A percentile compares a stretch with the other conserved stretches of the same genome.
These are phyloP conservation scores for Pulveroboletus sp. DNA, from an alignment of 768 basidiomycete genomes.

Conservation along the genomic window DNA sequence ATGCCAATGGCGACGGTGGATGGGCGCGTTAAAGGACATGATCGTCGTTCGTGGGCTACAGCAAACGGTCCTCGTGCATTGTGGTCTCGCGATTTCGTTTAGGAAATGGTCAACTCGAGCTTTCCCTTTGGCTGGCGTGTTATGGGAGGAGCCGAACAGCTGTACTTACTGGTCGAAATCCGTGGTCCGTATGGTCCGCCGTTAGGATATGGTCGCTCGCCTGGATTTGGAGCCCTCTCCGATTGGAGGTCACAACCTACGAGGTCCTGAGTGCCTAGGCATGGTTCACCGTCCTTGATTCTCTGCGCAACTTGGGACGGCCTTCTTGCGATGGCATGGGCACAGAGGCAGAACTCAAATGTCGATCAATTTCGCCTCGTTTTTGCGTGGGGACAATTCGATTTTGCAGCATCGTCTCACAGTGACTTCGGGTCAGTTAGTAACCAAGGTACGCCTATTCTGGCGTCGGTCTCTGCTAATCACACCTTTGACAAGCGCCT, in stretches of 20 bases:
- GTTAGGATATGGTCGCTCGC: conserved; percentile 29
- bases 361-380: neutral
- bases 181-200: conserved; percentile 34
- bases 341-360: neutral
- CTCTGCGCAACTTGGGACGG: conserved; percentile 15
- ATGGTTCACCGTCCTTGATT: conserved; percentile 4
- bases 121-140: conserved; percentile 37
- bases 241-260: conserved; percentile 13
- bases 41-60: conserved; percentile 34
- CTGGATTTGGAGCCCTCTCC: conserved; percentile 25
- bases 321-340: conserved; percentile 5
- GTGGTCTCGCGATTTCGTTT: conserved; percentile 45
- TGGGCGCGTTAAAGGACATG: conserved; percentile 64
- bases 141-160: conserved; percentile 34
- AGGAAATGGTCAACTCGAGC: conserved; percentile 44
- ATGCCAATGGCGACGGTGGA: conserved; percentile 73
- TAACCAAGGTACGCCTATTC: conserved; percentile 16
- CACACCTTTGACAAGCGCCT: conserved; percentile 8
- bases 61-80: conserved; percentile 29
- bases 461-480: neutral
- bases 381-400: conserved; percentile 3
- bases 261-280: conserved; percentile 19
- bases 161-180: conserved; percentile 39
- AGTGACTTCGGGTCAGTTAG: neutral
- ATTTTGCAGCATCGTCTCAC: neutral